These are phyloP conservation scores for Grosmannia penicillata DNA, from an alignment of 2,329 filamentous ascomycete species.

Conservation along the genomic window DNA sequence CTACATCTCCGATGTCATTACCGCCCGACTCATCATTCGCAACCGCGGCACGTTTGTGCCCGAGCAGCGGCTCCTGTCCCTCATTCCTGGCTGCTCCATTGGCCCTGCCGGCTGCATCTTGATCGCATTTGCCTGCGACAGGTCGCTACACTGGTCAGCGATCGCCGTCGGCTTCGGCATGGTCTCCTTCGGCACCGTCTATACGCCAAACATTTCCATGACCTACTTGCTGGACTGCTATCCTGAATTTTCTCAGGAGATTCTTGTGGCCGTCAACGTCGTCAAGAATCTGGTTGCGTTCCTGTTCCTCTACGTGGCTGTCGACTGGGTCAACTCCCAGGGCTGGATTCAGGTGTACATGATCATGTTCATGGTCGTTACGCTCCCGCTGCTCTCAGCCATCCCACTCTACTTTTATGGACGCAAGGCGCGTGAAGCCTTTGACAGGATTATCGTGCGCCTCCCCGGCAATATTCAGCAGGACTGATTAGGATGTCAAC, in stretches of 20 bases:
- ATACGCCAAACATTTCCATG: slow-evolving; percentile 2
- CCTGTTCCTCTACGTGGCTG: not conserved
- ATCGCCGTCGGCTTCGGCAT: slow-evolving; percentile 1
- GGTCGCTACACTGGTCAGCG: slow-evolving; percentile 2
- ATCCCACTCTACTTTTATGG: slow-evolving; percentile 1
- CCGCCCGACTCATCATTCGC: not conserved
- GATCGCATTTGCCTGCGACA: slow-evolving; percentile 1
- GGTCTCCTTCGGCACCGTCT: not conserved
- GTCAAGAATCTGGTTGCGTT: slow-evolving; percentile 3
- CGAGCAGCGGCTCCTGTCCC: not conserved
- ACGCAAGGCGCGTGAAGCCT: not conserved
- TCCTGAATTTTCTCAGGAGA: not conserved
- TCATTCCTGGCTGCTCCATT: not conserved
- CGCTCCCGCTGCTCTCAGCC: not conserved
- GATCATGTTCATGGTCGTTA: not conserved
- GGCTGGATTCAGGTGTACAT: slow-evolving; percentile 2
- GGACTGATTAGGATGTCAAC: not conserved
- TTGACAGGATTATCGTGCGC: not conserved
- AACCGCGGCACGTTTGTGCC: slow-evolving; percentile 2
- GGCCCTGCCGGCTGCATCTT: not conserved
- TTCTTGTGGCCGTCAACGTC: slow-evolving; percentile 1
- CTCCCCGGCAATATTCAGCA: not conserved
- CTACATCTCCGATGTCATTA: not conserved
- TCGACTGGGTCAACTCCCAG: not conserved
- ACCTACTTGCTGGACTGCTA: slow-evolving; percentile 4